Percentiles rank a stretch among this genome's conserved stretches.
Evolutionary conservation across 2,329 filamentous ascomycete genomes (phyloP).

Genomic region (Alternaria metachromatica): DNA sequence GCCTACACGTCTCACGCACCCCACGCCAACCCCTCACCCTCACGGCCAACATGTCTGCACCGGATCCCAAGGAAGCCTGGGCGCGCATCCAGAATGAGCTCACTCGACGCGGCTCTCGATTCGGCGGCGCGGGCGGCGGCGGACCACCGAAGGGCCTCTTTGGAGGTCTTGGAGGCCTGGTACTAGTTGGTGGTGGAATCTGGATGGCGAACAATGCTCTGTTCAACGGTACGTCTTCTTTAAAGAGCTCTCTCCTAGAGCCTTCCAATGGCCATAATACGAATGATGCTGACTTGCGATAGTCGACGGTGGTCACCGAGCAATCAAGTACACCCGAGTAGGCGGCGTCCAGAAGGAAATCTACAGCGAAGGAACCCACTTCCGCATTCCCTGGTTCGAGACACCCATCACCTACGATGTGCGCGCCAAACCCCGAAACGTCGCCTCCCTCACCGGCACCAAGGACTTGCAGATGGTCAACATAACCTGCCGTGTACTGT

Average conservation of each 20-base stretch:
- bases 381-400: conserved; percentile 96
- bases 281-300: conserved; percentile 27
- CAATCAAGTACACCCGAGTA: conserved; percentile 96
- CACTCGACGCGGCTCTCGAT: conserved; percentile 52
- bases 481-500: conserved; percentile 99
- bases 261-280: not conserved
- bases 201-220: conserved; percentile 68
- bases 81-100: conserved; percentile 69
- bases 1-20: conserved; percentile 42
- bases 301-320: conserved; percentile 98
- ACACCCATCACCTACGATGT: conserved; percentile 97
- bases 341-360: conserved; percentile 96
- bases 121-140: conserved; percentile 58
- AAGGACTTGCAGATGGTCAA: conserved; percentile 99
- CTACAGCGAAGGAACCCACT: conserved; percentile 95
- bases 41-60: conserved; percentile 39
- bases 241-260: not conserved
- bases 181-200: conserved; percentile 62
- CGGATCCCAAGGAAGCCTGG: conserved; percentile 71
- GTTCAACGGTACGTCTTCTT: conserved; percentile 65
- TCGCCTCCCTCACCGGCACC: conserved; percentile 94
- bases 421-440: conserved; percentile 94
- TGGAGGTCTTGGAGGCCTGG: conserved; percentile 61
- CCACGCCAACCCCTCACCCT: conserved; percentile 31
- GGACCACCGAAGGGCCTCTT: conserved; percentile 59